Evolutionary conservation across 306 rosid genomes (phyloP), one percentile per base, ranked within the genome.

Genomic region (Crataegus laevigata): DNA sequence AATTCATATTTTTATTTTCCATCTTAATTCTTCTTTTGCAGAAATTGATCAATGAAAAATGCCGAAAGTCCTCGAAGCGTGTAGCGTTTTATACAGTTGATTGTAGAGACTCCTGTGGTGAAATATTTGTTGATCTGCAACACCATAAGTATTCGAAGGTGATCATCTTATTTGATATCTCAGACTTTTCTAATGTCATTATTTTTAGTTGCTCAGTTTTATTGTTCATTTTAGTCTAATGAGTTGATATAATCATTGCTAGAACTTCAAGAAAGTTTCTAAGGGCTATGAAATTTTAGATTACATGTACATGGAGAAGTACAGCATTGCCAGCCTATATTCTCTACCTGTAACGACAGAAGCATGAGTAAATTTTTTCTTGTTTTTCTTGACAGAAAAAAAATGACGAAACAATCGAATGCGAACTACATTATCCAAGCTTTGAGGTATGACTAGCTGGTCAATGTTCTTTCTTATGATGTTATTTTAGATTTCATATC

Each of bases 21-120:
- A 67, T 3, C 24, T 62, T 30, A 75, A 14, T 26, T 55, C 2
- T 66, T 78, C 72, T 43, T 13, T 51, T 90, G 85, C 77, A 94
- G 99, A 94, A 89, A 88, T 75, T 83, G 36, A 83, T 86, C 62
- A 90, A 92, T 82, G 96, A 89, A 8, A 94, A 88, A 84, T 94
- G 97, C 86, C 84, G 96, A 71, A 94, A 87, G 87, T 69, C 85
- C 68, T 76, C 89, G 8, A 94, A 90, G 84, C 90, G 82, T 10
- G 78, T 92, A 77, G 89, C 97, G 57, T 94, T 94, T 84, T 91
- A 90, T 84, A 72, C 96, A 19, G 96, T 91, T 78, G 97, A 91
- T 63, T 91, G 96, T 72, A 87, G 92, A 85, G 97, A 94, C 77
- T 91, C 98, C 32, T 94, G 91, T 84, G 97, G 98, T 63, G 97